Percentiles rank a stretch among this genome's conserved stretches.
phyloP scores from a whole-genome alignment of 1,284 basidiomycete genomes.

The Coniophora puteana region DNA sequence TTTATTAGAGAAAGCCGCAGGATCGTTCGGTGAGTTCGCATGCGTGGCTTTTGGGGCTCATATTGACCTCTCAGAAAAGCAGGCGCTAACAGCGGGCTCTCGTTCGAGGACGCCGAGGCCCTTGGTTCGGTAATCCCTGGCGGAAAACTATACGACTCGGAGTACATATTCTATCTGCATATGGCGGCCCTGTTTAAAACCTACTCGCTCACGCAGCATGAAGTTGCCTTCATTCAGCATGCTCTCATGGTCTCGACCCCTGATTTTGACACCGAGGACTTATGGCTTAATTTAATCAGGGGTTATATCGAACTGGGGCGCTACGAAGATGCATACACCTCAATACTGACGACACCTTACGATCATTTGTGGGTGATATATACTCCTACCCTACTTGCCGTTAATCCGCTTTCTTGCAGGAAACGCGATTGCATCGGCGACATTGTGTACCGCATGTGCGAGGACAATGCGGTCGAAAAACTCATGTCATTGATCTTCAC shows the following conservation, averaged over 20 bases:
- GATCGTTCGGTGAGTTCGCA: slow-evolving; percentile 64
- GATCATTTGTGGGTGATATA: slow-evolving; percentile 63
- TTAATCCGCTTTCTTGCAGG: slow-evolving; percentile 37
- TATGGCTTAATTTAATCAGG: slow-evolving; percentile 81
- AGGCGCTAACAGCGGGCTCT: slow-evolving; percentile 54
- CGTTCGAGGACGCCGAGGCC: slow-evolving; percentile 60
- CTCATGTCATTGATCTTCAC: slow-evolving; percentile 86
- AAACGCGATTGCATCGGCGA: slow-evolving; percentile 78
- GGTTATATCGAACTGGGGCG: slow-evolving; percentile 68
- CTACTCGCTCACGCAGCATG: slow-evolving; percentile 51
- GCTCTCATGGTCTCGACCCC: slow-evolving; percentile 67
- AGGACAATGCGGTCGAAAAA: slow-evolving; percentile 76
- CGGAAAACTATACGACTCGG: slow-evolving; percentile 50
- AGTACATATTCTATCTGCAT: slow-evolving; percentile 77
- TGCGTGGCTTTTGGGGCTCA: slow-evolving; percentile 1
- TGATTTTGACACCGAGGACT: slow-evolving; percentile 50
- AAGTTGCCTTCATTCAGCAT: slow-evolving; percentile 72
- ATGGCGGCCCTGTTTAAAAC: slow-evolving; percentile 71
- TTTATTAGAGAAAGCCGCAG: slow-evolving; percentile 73
- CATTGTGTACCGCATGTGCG: slow-evolving; percentile 91
- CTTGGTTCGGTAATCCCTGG: slow-evolving; percentile 61
- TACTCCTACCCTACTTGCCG: slow-evolving; percentile 8
- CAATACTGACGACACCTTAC: slow-evolving; percentile 70
- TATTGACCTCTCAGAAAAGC: slow-evolving; percentile 12
- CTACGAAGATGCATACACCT: slow-evolving; percentile 85